Evolutionary conservation across 140 eudicot genomes (phyloP), one percentile per base, ranked within the genome.

Genomic region (Anethum foeniculum): DNA sequence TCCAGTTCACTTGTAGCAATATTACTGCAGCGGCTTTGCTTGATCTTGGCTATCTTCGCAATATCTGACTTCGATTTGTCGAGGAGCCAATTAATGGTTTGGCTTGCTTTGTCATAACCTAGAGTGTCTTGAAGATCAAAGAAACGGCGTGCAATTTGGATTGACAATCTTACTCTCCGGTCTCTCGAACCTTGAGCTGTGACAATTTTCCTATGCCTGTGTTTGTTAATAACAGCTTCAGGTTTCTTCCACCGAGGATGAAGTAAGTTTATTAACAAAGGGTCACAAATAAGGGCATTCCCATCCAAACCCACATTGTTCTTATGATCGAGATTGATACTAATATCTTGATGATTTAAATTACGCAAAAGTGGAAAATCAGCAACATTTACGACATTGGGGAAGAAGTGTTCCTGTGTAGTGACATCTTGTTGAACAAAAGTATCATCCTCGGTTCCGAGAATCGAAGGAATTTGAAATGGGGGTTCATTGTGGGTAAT

Each of bases 61-160:
- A 87, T 87, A 46, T 85, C 86, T 0, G 72, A 25, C 41, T 80
- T 85, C 0, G 90, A 87, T 14, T 85, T 80, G 62, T 73, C 82
- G 18, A 87, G 82, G 51, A 87, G 86, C 90, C 90, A 87, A 30
- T 82, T 83, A 60, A 87, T 83, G 79, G 90, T 87, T 74, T 85
- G 83, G 71, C 90, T 87, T 1, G 90, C 88, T 47, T 85, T 87
- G 64, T 87, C 88, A 56, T 82, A 87, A 52, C 88, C 88, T 49
- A 87, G 76, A 80, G 67, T 76, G 43, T 87, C 90, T 39, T 87
- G 90, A 56, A 87, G 88, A 82, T 87, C 88, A 38, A 87, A 87
- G 85, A 87, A 87, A 56, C 83, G 78, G 0, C 90, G 74, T 0
- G 90, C 88, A 71, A 85, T 85, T 71, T 84, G 86, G 43, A 84